phyloP scores from a whole-genome alignment of 495 filamentous ascomycete genomes.

The Podospora pseudocomata region DNA sequence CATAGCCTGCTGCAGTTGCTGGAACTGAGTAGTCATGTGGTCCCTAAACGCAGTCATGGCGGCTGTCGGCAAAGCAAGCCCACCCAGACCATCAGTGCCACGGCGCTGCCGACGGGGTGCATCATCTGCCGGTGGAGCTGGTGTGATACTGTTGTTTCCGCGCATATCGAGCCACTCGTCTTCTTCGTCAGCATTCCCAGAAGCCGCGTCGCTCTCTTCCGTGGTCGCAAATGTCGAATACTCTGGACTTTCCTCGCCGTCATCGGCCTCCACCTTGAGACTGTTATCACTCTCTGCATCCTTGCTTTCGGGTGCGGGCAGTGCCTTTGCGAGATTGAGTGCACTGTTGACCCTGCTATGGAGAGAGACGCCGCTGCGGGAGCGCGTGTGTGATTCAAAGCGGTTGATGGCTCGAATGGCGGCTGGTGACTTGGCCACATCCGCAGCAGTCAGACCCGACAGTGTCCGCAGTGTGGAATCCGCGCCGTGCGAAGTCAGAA shows the following conservation, averaged over 20 bases:
- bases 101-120: constrained; percentile 30
- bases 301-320: constrained; percentile 39
- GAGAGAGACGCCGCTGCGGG: constrained; percentile 44
- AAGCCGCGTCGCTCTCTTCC: constrained; percentile 36
- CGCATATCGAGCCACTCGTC: constrained; percentile 39
- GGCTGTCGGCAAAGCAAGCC: constrained; percentile 54
- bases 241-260: constrained; percentile 42
- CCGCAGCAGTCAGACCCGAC: constrained; percentile 66
- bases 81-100: constrained; percentile 30
- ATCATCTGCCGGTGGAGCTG: constrained; percentile 9
- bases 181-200: constrained; percentile 29
- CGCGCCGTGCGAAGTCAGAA: constrained; percentile 68
- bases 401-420: constrained; percentile 50
- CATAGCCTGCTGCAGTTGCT: constrained; percentile 73
- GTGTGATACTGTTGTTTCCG: constrained; percentile 20
- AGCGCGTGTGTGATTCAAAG: constrained; percentile 57
- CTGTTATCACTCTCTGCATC: constrained; percentile 33
- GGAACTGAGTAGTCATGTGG: constrained; percentile 70
- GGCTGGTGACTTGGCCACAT: constrained; percentile 64
- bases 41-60: constrained; percentile 71
- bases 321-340: constrained; percentile 55
- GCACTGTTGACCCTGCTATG: constrained; percentile 63
- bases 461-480: constrained; percentile 67
- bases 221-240: constrained; percentile 37
- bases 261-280: constrained; percentile 23